Base-by-base conservation (phyloP, 352 stramenopile genomes). In the Globisporangium viniferum region DNA sequence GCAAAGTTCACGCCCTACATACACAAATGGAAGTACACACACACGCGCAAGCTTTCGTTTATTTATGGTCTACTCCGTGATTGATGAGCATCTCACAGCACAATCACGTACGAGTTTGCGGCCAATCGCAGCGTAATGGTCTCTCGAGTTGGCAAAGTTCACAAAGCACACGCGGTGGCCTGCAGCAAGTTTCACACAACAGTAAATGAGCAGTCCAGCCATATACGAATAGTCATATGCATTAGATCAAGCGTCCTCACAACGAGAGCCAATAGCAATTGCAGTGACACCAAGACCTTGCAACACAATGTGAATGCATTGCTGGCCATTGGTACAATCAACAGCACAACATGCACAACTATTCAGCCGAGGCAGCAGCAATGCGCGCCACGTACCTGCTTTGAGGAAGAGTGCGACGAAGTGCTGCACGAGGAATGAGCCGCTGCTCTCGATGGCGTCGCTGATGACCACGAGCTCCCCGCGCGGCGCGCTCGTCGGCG, bases 341-440 rank as follows among this genome's bases (percentile, higher is more conserved):
- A 33, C 31, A 33, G 2, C 31, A 33, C 24, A 24, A 24, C 24
- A 33, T 33, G 31, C 31, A 33, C 3, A 33, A 33, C 31, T 33
- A 33, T 33, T 33, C 3, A 33, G 31, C 4, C 31, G 31, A 33
- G 3, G 2, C 31, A 33, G 31, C 31, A 33, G 5, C 31, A 5
- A 3, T 51, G 18, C 18, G 44, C 44, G 18, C 18, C n/a, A 65
- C 67, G 24, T 62, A 86, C 81, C 79, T 55, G 82, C 82, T 74
- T 92, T 89, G 41, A 90, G 73, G 63, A 91, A 90, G 8, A 92
- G 76, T 66, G 84, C 74, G 29, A 83, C 44, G 31, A 94, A 89
- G 69, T 94, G 82, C 60, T 94, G 86, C 49, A 94, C 70, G 49
- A 94, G 67, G 62, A 91, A 92, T 29, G 69, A 69, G 22, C 84